Conservation (phyloP, 768 basidiomycete species). For the Boletus sensibilis region DNA sequence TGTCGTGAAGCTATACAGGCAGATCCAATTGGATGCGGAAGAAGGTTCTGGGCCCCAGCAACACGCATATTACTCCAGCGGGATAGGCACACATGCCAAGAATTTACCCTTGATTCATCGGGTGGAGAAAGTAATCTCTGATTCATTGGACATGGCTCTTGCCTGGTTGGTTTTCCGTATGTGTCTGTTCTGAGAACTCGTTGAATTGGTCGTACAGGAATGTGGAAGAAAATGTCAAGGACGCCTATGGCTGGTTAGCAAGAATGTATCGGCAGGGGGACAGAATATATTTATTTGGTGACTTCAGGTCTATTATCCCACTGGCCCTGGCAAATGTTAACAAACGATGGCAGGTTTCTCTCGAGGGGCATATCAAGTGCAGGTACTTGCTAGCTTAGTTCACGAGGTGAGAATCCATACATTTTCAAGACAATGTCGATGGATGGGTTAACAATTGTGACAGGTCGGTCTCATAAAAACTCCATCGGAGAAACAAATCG, state of each 20-base stretch:
- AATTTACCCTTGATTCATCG: neutral
- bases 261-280: constrained; percentile 3
- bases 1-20: constrained; percentile 30
- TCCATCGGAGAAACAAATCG: neutral
- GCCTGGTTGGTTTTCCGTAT: neutral
- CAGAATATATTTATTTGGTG: constrained; percentile 39
- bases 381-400: neutral
- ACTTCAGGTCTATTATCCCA: neutral
- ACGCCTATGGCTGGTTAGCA: constrained; percentile 3
- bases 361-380: neutral
- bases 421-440: too few relatives aligned
- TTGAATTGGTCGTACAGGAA: neutral
- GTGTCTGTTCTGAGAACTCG: too few relatives aligned
- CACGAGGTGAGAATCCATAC: neutral
- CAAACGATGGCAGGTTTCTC: neutral
- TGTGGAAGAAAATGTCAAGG: neutral
- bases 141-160: neutral
- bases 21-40: too few relatives aligned
- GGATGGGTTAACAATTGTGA: too few relatives aligned
- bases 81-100: constrained; percentile 31
- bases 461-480: neutral
- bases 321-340: neutral
- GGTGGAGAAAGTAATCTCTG: neutral
- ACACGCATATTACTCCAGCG: constrained; percentile 35
- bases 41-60: constrained; percentile 15